These are phyloP conservation scores for Eucalyptus rudis DNA, from an alignment of 345 rosid genomes.

Conservation along the genomic window DNA sequence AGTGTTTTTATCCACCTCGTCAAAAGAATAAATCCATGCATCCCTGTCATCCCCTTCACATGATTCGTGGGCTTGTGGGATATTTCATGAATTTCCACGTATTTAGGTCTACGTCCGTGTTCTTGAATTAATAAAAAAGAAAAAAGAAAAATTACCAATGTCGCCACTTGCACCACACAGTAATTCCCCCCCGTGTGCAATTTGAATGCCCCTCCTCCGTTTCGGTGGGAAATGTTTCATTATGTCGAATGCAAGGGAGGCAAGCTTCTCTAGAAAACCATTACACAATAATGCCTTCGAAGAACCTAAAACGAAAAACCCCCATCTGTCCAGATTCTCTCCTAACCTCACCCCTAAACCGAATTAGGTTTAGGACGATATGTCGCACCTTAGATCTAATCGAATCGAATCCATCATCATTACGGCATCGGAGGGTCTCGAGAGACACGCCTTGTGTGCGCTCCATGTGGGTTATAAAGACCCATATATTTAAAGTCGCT, in stretches of 20 bases:
- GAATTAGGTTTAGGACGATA: not conserved
- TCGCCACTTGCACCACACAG: not conserved
- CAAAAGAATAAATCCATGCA: not conserved
- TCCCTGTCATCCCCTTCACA: not conserved
- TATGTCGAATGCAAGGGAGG: not conserved
- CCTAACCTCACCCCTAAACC: not conserved
- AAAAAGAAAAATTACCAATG: not conserved
- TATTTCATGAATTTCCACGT: not conserved
- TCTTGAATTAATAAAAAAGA: not conserved
- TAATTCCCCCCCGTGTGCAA: not conserved
- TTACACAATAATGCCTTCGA: not conserved
- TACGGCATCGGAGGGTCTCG: not conserved
- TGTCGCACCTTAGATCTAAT: not conserved
- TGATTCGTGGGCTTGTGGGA: not conserved
- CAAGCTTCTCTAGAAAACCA: not conserved
- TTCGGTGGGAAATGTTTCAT: not conserved
- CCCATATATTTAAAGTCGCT: not conserved
- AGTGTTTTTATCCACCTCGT: not conserved
- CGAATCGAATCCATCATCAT: not conserved
- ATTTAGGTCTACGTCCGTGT: not conserved
- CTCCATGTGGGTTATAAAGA: not conserved
- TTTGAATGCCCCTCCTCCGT: not conserved
- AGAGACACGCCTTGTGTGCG: not conserved
- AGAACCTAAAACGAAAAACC: not conserved
- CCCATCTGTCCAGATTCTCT: not conserved